Evolutionary conservation across 106 monocot species (phyloP).

Genomic region (Dendrobium nobile): DNA sequence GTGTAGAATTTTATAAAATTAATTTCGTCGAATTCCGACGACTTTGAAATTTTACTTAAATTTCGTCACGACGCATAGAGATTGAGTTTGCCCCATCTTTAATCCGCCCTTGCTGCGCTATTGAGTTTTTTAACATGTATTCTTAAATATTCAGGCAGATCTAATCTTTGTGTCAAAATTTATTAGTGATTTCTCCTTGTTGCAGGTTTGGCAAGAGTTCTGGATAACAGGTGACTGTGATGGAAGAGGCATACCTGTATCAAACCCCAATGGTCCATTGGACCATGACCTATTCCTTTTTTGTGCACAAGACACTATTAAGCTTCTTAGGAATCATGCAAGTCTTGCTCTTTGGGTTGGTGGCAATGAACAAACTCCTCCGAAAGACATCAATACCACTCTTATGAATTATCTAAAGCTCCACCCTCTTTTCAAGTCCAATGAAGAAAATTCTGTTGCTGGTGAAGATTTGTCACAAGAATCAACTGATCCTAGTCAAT

Average conservation of each 20-base stretch:
- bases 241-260: conserved; percentile 79
- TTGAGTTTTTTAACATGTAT: too few species aligned
- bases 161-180: not conserved
- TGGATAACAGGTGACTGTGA: conserved; percentile 98
- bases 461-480: conserved; percentile 23
- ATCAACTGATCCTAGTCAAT: conserved; percentile 70
- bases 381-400: conserved; percentile 67
- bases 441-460: not conserved
- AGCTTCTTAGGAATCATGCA: conserved; percentile 84
- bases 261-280: conserved; percentile 90
- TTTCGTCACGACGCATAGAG: too few species aligned
- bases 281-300: conserved; percentile 89
- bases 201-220: conserved; percentile 98
- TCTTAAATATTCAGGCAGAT: too few species aligned
- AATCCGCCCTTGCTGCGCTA: too few species aligned
- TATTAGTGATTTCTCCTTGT: not conserved
- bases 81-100: too few species aligned
- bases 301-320: conserved; percentile 90
- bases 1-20: too few species aligned
- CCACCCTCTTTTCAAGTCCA: conserved; percentile 52
- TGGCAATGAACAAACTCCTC: conserved; percentile 92
- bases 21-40: too few species aligned
- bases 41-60: too few species aligned
- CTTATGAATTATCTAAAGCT: conserved; percentile 65
- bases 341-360: conserved; percentile 98